Percentiles rank a stretch among this genome's conserved stretches.
Evolutionary conservation across 202 grass and related monocot genomes (phyloP).

Genomic region (Panicum virgatum): DNA sequence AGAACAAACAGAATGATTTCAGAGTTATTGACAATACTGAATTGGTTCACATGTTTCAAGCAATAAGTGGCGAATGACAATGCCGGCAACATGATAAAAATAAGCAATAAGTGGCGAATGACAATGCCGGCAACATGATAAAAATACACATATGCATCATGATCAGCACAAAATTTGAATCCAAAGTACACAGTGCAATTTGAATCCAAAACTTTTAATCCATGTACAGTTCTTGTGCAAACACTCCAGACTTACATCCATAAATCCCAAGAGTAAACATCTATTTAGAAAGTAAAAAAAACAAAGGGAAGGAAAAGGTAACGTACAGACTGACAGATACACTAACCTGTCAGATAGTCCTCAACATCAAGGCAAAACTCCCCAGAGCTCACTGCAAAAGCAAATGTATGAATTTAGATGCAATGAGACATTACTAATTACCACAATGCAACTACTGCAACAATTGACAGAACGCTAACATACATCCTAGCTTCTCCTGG

Average conservation of each 20-base stretch:
- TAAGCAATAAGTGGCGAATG: background rate
- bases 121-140: background rate
- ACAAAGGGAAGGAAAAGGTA: background rate
- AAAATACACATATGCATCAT: slow-evolving; percentile 1
- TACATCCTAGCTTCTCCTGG: slow-evolving; percentile 87
- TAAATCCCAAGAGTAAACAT: background rate
- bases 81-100: background rate
- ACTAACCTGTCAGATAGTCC: slow-evolving; percentile 86
- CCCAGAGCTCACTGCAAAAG: slow-evolving; percentile 68
- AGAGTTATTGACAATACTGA: background rate
- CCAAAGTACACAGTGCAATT: background rate
- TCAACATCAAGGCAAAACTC: slow-evolving; percentile 92
- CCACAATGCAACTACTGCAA: slow-evolving; percentile 15
- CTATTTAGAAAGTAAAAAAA: background rate
- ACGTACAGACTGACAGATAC: background rate
- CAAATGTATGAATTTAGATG: slow-evolving; percentile 17
- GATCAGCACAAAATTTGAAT: slow-evolving; percentile 21
- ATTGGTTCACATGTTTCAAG: background rate
- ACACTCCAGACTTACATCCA: background rate
- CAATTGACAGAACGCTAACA: slow-evolving; percentile 15
- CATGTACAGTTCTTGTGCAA: background rate
- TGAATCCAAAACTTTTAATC: background rate
- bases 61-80: background rate
- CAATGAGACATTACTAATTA: background rate
- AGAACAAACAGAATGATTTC: background rate